A percentile compares a stretch with the other conserved stretches of the same genome.
phyloP scores from a whole-genome alignment of 306 rosid species.

The Urtica urens region DNA sequence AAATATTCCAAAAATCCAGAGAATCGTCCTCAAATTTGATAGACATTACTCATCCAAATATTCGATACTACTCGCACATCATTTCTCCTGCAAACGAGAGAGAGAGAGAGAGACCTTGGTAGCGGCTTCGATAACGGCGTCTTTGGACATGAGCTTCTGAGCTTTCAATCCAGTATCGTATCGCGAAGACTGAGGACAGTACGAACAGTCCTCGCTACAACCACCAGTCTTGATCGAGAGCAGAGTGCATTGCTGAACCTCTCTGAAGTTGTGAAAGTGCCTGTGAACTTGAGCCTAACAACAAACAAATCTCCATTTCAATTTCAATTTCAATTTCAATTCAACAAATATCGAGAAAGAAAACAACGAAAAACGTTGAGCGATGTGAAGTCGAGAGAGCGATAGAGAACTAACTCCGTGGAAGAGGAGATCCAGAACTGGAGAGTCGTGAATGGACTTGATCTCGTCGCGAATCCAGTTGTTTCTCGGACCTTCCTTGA shows the following conservation, averaged over 20 bases:
- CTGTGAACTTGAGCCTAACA: conserved; percentile 93
- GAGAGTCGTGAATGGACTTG: conserved; percentile 63
- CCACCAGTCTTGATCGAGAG: conserved; percentile 95
- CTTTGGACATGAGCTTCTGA: conserved; percentile 71
- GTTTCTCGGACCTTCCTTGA: conserved; percentile 60
- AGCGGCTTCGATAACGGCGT: conserved; percentile 64
- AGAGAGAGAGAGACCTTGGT: conserved; percentile 38
- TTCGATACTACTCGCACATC: too few relatives aligned
- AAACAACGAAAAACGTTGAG: too few relatives aligned
- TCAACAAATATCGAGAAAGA: background rate
- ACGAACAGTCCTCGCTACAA: conserved; percentile 96
- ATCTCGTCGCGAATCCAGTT: conserved; percentile 63
- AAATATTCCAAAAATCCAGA: too few relatives aligned
- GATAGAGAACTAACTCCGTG: conserved; percentile 55
- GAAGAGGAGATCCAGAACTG: conserved; percentile 89
- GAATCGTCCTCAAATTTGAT: too few relatives aligned
- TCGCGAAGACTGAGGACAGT: conserved; percentile 91
- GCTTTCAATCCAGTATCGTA: conserved; percentile 77
- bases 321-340: background rate
- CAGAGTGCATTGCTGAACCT: conserved; percentile 97
- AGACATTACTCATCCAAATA: too few relatives aligned
- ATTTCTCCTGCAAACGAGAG: too few relatives aligned
- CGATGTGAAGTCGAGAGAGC: background rate
- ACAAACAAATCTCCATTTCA: background rate
- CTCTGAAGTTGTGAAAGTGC: conserved; percentile 78